Evolutionary conservation across 345 rosid species (phyloP).

Genomic region (Passiflora organensis): DNA sequence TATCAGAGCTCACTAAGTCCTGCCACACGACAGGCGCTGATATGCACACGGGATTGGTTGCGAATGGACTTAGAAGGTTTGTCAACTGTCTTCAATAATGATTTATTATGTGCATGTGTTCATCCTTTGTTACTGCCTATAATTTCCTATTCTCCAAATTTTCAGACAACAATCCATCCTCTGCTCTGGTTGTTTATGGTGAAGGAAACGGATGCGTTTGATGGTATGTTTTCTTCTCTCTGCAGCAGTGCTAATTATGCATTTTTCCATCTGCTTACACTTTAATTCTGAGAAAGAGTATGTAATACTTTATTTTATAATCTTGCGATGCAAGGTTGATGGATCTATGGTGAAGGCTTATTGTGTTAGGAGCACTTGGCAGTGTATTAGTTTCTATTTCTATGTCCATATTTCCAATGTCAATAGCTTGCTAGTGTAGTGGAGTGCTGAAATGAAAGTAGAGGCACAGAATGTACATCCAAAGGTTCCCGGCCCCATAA

Average conservation of each 20-base stretch:
- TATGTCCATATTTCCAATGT: too few relatives aligned
- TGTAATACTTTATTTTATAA: neutral
- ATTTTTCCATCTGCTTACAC: neutral
- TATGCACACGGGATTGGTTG: conserved; percentile 85
- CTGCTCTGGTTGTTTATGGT: conserved; percentile 30
- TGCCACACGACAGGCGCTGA: conserved; percentile 70
- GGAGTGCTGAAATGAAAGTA: too few relatives aligned
- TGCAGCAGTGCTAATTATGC: conserved; percentile 3
- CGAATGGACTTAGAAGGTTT: conserved; percentile 53
- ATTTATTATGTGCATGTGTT: neutral
- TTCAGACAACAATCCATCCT: conserved; percentile 37
- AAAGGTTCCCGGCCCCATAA: too few relatives aligned
- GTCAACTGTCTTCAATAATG: conserved; percentile 3
- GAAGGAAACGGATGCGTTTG: conserved; percentile 22
- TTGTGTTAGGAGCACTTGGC: too few relatives aligned
- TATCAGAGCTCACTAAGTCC: conserved; percentile 53
- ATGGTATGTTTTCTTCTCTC: conserved; percentile 22
- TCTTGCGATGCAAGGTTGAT: conserved; percentile 27
- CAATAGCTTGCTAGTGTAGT: too few relatives aligned
- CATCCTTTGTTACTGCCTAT: neutral
- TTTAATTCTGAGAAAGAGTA: neutral
- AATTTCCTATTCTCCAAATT: conserved; percentile 1
- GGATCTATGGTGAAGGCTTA: too few relatives aligned
- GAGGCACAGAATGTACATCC: too few relatives aligned
- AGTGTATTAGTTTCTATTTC: too few relatives aligned